phyloP scores from a whole-genome alignment of 2,329 filamentous ascomycete genomes.

The Cryphonectria nitschkei region DNA sequence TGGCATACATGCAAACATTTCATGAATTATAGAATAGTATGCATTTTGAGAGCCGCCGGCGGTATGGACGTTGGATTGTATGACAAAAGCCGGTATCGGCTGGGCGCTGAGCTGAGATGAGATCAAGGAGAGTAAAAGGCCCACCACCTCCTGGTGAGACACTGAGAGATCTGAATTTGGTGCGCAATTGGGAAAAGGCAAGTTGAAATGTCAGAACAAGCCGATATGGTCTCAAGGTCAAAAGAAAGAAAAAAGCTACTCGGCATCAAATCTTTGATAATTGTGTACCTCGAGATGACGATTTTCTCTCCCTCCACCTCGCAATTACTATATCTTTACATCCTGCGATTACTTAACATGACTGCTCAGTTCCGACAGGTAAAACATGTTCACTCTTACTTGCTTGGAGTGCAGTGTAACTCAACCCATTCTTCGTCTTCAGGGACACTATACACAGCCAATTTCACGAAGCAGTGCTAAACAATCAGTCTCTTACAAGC shows the following conservation, averaged over 20 bases:
- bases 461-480: no score
- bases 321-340: not conserved
- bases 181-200: not conserved
- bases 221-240: not conserved
- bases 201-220: not conserved
- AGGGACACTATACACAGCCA: no score
- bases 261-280: not conserved
- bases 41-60: not conserved
- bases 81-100: not conserved
- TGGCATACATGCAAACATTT: not conserved
- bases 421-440: no score
- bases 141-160: not conserved
- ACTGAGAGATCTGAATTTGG: not conserved
- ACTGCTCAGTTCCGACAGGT: not conserved
- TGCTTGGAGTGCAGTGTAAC: no score
- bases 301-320: not conserved
- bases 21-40: not conserved
- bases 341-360: not conserved
- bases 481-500: no score
- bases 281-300: not conserved
- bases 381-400: no score
- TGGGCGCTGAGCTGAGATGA: not conserved
- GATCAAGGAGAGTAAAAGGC: not conserved
- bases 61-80: not conserved
- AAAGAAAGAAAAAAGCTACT: not conserved